Conservation (phyloP, 257 asterid species). For the Verbascum thapsus region DNA sequence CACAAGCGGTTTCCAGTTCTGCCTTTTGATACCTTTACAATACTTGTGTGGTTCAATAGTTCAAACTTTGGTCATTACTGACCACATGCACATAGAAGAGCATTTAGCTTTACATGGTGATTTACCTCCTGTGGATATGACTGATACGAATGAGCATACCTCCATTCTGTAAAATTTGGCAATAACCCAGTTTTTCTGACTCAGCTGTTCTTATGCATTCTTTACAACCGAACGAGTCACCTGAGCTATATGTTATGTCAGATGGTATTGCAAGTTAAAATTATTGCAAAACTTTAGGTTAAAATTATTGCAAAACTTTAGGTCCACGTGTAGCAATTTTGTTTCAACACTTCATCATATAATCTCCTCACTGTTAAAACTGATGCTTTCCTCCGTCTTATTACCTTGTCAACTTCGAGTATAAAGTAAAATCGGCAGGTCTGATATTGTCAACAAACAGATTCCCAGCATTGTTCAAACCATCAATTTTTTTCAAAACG, state of each 20-base stretch:
- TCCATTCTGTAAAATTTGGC: neutral
- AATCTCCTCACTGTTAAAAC: neutral
- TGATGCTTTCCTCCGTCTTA: neutral
- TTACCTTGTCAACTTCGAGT: slow-evolving; percentile 5
- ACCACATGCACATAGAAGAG: neutral
- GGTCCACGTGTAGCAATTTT: neutral
- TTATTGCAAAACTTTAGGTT: neutral
- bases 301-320: neutral
- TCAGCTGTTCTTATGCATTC: slow-evolving; percentile 15
- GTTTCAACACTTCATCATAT: slow-evolving; percentile 6
- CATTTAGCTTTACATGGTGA: slow-evolving; percentile 14
- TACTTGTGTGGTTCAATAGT: no score
- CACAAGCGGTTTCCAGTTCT: neutral
- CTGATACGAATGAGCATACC: neutral
- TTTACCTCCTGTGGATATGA: neutral
- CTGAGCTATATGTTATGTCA: slow-evolving; percentile 8
- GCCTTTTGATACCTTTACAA: neutral
- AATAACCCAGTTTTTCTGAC: neutral
- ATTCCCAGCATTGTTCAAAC: no score
- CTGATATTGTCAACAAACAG: slow-evolving; percentile 1
- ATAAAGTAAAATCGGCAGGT: neutral
- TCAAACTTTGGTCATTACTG: no score
- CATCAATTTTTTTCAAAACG: no score
- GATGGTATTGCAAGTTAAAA: slow-evolving; percentile 15
- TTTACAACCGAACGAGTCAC: slow-evolving; percentile 7